Evolutionary conservation across 306 rosid genomes (phyloP).

Genomic region (Glycine tomentella): DNA sequence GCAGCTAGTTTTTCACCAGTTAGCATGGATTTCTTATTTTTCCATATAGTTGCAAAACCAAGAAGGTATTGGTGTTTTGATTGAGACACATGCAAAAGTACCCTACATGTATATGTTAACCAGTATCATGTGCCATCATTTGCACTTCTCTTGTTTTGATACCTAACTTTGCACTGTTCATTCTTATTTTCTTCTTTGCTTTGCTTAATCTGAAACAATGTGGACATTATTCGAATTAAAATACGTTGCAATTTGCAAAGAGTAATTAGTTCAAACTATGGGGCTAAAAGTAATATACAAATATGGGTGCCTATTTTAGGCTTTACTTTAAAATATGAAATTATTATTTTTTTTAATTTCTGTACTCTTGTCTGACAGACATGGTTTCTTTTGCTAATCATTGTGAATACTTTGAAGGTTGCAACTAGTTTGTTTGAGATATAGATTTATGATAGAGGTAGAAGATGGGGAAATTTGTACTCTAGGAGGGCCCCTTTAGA

Average conservation of each 20-base stretch:
- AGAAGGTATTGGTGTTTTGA: not conserved
- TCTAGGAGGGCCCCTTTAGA: too few species aligned
- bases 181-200: too few species aligned
- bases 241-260: too few species aligned
- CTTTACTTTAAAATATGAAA: not conserved
- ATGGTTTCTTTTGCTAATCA: not conserved
- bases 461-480: too few species aligned
- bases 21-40: not conserved
- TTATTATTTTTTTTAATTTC: not conserved
- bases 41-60: not conserved
- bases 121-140: not conserved
- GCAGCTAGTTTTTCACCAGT: not conserved
- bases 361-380: too few species aligned
- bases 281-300: conserved; percentile 15
- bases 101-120: conserved; percentile 9
- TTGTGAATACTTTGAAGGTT: not conserved
- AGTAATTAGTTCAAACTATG: not conserved
- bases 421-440: not conserved
- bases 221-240: too few species aligned
- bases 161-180: not conserved
- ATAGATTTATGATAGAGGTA: not conserved
- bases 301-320: not conserved
- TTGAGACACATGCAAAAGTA: not conserved
- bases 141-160: not conserved
- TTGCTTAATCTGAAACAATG: too few species aligned